These are phyloP conservation scores for Allium fistulosum DNA, from an alignment of 106 monocot species.

Conservation along the genomic window DNA sequence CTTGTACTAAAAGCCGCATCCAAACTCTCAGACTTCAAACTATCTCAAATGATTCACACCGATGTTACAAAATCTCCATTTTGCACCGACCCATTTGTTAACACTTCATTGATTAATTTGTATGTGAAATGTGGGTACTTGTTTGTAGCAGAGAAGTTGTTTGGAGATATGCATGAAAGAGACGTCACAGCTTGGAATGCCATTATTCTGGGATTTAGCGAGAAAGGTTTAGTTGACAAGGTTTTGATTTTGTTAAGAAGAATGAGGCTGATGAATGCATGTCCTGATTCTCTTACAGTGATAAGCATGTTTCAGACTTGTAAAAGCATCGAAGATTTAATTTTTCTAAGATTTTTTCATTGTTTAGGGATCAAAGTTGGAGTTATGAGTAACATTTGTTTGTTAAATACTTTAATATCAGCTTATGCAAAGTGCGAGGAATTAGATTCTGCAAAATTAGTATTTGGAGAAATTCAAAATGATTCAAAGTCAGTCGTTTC, in stretches of 20 bases:
- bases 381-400: slow-evolving; percentile 9
- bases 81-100: slow-evolving; percentile 26
- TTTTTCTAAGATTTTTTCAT: slow-evolving; percentile 13
- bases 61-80: slow-evolving; percentile 27
- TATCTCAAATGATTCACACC: slow-evolving; percentile 10
- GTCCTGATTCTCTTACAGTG: slow-evolving; percentile 24
- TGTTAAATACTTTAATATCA: slow-evolving; percentile 29
- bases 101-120: slow-evolving; percentile 16
- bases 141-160: slow-evolving; percentile 6
- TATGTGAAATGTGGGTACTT: slow-evolving; percentile 13
- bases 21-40: neutral
- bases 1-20: slow-evolving; percentile 26
- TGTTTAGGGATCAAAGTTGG: slow-evolving; percentile 20
- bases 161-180: slow-evolving; percentile 23
- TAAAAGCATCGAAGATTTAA: neutral
- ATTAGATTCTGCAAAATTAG: slow-evolving; percentile 14
- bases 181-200: slow-evolving; percentile 30
- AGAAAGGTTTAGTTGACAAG: slow-evolving; percentile 7
- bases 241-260: slow-evolving; percentile 10
- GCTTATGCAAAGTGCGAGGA: slow-evolving; percentile 33
- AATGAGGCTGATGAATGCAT: slow-evolving; percentile 16
- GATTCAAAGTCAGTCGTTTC: slow-evolving; percentile 20
- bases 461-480: slow-evolving; percentile 17
- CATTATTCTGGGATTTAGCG: slow-evolving; percentile 16
- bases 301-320: slow-evolving; percentile 17